Evolutionary conservation across 2,329 filamentous ascomycete species (phyloP).

Genomic region (Penicillium sclerotiorum): DNA sequence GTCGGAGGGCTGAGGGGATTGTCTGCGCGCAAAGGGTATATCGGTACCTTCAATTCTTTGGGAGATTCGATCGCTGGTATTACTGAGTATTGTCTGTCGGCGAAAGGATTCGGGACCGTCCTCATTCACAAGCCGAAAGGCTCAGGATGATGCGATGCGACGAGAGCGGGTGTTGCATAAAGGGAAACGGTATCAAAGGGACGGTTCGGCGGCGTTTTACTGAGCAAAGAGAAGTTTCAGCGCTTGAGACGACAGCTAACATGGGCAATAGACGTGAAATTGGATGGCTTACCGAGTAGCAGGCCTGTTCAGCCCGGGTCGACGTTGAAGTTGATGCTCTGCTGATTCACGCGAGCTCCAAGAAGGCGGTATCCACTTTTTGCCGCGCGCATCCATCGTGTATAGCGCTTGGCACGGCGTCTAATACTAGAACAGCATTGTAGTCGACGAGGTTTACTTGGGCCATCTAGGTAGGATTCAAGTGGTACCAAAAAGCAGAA

Average conservation of each 20-base stretch:
- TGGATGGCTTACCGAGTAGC: background rate
- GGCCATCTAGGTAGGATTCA: too few relatives aligned
- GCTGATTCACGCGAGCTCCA: constrained; percentile 16
- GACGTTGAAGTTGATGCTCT: constrained; percentile 8
- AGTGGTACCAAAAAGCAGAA: too few relatives aligned
- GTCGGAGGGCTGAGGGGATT: too few relatives aligned
- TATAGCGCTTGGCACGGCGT: background rate
- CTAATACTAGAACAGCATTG: too few relatives aligned
- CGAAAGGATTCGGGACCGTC: background rate
- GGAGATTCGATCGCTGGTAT: too few relatives aligned
- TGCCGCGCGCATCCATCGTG: constrained; percentile 11
- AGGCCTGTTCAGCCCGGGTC: background rate
- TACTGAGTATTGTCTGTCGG: too few relatives aligned
- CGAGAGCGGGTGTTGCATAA: background rate
- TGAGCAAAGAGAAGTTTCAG: background rate
- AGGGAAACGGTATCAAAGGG: background rate
- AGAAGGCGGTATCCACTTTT: constrained; percentile 11
- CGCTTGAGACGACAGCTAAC: background rate
- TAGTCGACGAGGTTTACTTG: too few relatives aligned
- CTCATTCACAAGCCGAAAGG: background rate
- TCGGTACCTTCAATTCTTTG: too few relatives aligned
- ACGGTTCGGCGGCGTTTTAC: background rate
- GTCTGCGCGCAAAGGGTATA: too few relatives aligned
- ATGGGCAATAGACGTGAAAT: background rate
- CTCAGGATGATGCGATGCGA: background rate